Evolutionary conservation across 2,329 filamentous ascomycete species (phyloP).

Genomic region (Pyricularia sp.): DNA sequence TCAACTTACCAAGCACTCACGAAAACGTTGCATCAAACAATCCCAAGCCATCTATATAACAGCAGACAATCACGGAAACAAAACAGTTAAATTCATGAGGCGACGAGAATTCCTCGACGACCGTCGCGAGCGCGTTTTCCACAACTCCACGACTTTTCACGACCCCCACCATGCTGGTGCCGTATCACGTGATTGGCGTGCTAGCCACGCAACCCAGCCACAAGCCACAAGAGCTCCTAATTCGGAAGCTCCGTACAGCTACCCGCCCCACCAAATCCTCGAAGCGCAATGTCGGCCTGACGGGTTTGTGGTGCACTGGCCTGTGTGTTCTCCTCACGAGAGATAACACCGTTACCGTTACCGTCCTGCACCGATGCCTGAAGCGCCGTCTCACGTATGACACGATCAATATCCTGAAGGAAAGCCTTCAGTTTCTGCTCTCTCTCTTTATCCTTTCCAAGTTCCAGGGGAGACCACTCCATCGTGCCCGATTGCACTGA

Average conservation of each 20-base stretch:
- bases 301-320: too few species aligned
- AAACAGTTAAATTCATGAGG: neutral
- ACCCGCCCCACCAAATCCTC: neutral
- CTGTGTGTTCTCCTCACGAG: too few species aligned
- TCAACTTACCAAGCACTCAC: neutral
- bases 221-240: neutral
- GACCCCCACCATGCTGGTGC: neutral
- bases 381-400: neutral
- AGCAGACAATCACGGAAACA: neutral
- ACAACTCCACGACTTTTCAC: neutral
- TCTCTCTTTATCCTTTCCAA: neutral
- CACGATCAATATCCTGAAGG: neutral
- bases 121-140: neutral
- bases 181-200: neutral
- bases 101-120: neutral
- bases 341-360: too few species aligned
- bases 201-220: neutral
- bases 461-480: neutral
- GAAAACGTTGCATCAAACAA: neutral
- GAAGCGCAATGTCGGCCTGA: neutral
- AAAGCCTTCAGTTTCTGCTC: neutral
- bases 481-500: neutral
- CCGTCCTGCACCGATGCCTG: neutral
- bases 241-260: neutral
- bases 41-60: neutral